Evolutionary conservation across 148 eudicot species (phyloP).

Genomic region (Vaccinium corymbosum): DNA sequence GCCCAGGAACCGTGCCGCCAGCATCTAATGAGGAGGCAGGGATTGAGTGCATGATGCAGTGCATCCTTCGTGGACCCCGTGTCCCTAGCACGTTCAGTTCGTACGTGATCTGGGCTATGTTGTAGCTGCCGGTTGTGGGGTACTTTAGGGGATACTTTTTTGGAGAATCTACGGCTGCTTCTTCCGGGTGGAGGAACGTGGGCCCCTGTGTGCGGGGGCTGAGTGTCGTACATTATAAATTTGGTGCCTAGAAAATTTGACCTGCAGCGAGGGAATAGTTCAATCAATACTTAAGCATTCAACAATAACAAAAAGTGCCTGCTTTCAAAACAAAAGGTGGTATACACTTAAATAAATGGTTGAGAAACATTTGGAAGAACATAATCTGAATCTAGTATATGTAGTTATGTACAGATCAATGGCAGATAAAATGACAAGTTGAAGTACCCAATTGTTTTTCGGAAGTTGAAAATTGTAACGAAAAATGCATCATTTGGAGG

Average conservation of each 20-base stretch:
- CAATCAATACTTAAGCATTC: neutral
- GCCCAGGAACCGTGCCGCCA: constrained; percentile 47
- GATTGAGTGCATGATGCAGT: constrained; percentile 55
- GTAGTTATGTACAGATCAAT: neutral
- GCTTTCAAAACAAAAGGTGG: neutral
- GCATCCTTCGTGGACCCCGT: constrained; percentile 59
- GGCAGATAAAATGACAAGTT: neutral
- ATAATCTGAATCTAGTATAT: neutral
- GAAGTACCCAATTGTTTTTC: neutral
- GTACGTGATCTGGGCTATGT: constrained; percentile 45
- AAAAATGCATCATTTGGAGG: neutral
- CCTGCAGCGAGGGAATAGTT: constrained; percentile 25
- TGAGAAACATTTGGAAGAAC: neutral
- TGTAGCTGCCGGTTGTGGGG: constrained; percentile 47
- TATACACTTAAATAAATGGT: neutral
- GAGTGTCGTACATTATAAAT: constrained; percentile 57
- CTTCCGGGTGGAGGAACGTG: constrained; percentile 37
- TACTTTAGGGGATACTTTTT: constrained; percentile 58
- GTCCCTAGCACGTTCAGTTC: constrained; percentile 61
- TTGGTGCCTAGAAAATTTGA: constrained; percentile 63
- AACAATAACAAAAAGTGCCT: neutral
- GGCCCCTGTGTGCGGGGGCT: constrained; percentile 41
- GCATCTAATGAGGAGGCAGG: constrained; percentile 41
- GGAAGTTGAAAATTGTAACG: neutral
- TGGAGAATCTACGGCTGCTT: constrained; percentile 53